phyloP scores from a whole-genome alignment of 2,329 filamentous ascomycete species.

The Akanthomyces muscarius region DNA sequence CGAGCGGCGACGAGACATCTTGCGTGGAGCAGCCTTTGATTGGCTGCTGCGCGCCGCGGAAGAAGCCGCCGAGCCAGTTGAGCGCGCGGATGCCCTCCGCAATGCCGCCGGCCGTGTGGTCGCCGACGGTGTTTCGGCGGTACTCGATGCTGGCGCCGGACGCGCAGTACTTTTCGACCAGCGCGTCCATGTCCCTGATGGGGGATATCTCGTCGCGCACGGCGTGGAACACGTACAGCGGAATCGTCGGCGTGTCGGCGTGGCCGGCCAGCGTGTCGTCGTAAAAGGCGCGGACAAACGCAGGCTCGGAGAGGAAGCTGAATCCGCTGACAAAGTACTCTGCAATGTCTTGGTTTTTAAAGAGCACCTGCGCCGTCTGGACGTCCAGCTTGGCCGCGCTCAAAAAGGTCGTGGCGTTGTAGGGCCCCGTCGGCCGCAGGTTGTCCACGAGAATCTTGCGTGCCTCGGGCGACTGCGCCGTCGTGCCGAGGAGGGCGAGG shows the following conservation, averaged over 20 bases:
- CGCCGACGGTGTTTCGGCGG: not conserved
- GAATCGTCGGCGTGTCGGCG: not conserved
- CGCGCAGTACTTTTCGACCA: constrained; percentile 1
- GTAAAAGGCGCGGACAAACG: not conserved
- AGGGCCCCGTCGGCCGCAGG: constrained; percentile 8
- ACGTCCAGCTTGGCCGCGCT: constrained; percentile 1
- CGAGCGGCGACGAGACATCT: not conserved
- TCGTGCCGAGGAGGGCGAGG: constrained; percentile 22
- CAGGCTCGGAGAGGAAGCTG: not conserved
- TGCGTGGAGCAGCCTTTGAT: not conserved
- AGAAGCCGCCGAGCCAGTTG: not conserved
- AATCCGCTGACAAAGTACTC: constrained; percentile 15
- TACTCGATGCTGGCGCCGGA: not conserved
- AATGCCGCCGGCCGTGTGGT: not conserved
- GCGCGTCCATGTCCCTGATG: not conserved
- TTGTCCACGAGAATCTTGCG: constrained; percentile 1
- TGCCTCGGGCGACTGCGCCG: constrained; percentile 23
- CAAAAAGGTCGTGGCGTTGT: constrained; percentile 12
- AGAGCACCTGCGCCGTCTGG: not conserved
- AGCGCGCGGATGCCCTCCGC: not conserved
- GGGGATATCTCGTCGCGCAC: not conserved
- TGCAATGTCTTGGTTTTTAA: constrained; percentile 5
- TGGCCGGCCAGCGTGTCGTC: constrained; percentile 1
- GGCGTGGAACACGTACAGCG: constrained; percentile 5
- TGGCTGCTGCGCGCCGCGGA: not conserved